phyloP scores from a whole-genome alignment of 2,329 filamentous ascomycete species.

The Fusarium sambucinum region DNA sequence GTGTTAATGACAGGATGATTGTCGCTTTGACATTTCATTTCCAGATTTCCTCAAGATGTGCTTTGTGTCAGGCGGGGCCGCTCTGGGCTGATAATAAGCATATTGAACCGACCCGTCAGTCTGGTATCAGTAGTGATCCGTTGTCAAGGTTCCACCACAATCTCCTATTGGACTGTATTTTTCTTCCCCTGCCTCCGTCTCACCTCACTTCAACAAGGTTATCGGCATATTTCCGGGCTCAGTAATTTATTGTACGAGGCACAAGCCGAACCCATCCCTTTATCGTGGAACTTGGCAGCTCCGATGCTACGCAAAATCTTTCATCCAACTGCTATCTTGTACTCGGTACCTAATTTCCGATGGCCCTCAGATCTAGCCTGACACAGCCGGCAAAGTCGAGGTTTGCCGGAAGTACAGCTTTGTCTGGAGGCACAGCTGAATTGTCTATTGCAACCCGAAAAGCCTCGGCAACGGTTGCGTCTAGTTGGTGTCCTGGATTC shows the following conservation, averaged over 20 bases:
- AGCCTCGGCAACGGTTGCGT: constrained; percentile 12
- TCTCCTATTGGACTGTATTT: constrained; percentile 15
- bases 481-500: constrained; percentile 3
- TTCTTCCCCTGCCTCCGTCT: constrained; percentile 30
- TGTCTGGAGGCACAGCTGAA: constrained; percentile 36
- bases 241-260: constrained; percentile 10
- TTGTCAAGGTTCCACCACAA: constrained; percentile 22
- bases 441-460: constrained; percentile 35
- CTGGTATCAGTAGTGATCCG: constrained; percentile 23
- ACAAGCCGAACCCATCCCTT: constrained; percentile 34
- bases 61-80: constrained; percentile 5
- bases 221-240: constrained; percentile 24
- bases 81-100: constrained; percentile 22
- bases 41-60: constrained; percentile 1
- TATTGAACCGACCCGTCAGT: constrained; percentile 18
- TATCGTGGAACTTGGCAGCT: neutral
- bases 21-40: constrained; percentile 2
- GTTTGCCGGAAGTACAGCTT: constrained; percentile 26
- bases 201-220: constrained; percentile 34
- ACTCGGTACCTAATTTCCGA: constrained; percentile 27
- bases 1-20: constrained; percentile 1
- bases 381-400: constrained; percentile 38
- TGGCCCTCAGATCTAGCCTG: constrained; percentile 37
- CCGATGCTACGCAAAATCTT: constrained; percentile 32
- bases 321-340: constrained; percentile 16